Base-by-base conservation (phyloP, 345 rosid species). In the Populus tremula region DNA sequence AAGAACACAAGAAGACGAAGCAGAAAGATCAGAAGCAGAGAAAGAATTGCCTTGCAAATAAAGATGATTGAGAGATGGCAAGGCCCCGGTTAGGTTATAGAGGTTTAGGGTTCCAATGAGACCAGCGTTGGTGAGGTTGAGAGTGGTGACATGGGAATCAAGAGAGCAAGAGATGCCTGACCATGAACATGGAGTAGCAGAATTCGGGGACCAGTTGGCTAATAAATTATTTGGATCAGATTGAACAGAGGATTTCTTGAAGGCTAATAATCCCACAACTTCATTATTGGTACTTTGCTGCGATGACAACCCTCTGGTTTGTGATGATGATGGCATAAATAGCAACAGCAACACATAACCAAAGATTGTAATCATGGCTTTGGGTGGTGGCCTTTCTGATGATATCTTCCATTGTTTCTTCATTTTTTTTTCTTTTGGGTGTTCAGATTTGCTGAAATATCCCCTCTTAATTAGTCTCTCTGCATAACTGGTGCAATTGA, bases 111-210 rank as follows among this genome's bases (percentile, higher is more conserved):
- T 66, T 36, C 97, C 97, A 47, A 23, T 43, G 8, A 94, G 86
- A 79, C 90, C 90, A 0, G 83, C 77, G 81, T 88, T 82, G 67
- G 84, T 79, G 72, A 94, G 93, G 83, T 89, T 73, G 13, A 93
- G 76, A 65, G 89, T 74, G 12, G 84, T 41, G 49, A 91, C 90
- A 9, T 78, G 81, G 76, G 92, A 88, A 43, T 78, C 87, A 10
- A 1, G 5, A 38, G 93, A 89, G 84, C 97, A 94, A 45, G 87
- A 82, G 65, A 92, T 90, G 56, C 98, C 98, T 38, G n/a, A 76
- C 97, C 97, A 91, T 8, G 87, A 82, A 49, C 97, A 91, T 2
- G 92, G 87, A 67, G 13, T 69, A 11, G 73, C 65, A 33, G 92
- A 85, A 73, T 62, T 74, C 29, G 85, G 50, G 33, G 80, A 82